These are phyloP conservation scores for Atractiella rhizophila DNA, from an alignment of 768 basidiomycete genomes.

Conservation along the genomic window DNA sequence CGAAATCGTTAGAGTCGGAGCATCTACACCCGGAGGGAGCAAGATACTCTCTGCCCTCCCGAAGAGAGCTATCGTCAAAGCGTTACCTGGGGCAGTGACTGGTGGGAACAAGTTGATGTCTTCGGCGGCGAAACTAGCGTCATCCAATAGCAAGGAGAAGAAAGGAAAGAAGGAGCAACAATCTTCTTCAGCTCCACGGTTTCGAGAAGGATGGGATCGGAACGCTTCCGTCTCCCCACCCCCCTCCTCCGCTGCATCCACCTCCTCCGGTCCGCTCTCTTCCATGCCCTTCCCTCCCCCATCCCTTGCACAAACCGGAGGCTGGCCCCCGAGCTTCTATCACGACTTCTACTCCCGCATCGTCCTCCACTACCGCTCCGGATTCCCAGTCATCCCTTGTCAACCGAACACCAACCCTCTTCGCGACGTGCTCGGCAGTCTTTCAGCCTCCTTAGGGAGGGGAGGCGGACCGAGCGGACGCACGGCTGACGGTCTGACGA, in stretches of 20 bases:
- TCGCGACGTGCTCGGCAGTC: slow-evolving; percentile 5
- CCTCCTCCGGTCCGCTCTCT: background rate
- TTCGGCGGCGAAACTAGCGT: too few relatives aligned
- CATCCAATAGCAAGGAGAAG: slow-evolving; percentile 1
- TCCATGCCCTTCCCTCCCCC: background rate
- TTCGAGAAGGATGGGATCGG: too few relatives aligned
- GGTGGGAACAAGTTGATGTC: too few relatives aligned
- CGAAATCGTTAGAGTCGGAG: slow-evolving; percentile 1
- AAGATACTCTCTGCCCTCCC: slow-evolving; percentile 6
- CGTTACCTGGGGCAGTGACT: too few relatives aligned
- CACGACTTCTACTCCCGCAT: slow-evolving; percentile 64
- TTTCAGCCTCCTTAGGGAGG: slow-evolving; percentile 12
- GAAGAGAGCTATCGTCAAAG: too few relatives aligned
- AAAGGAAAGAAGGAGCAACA: background rate
- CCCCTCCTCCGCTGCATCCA: slow-evolving; percentile 19
- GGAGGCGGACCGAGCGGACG: background rate
- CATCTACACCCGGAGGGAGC: slow-evolving; percentile 10
- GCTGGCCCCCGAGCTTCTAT: slow-evolving; percentile 62
- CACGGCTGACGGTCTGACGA: slow-evolving; percentile 49
- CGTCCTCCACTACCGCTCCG: slow-evolving; percentile 78
- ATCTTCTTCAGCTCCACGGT: background rate
- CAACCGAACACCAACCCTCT: slow-evolving; percentile 6
- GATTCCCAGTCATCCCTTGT: slow-evolving; percentile 50
- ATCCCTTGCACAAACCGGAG: slow-evolving; percentile 2
- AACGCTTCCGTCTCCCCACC: too few relatives aligned